A percentile compares a stretch with the other conserved stretches of the same genome.
These are phyloP conservation scores for Rhizophora apiculata DNA, from an alignment of 345 rosid genomes.

Conservation along the genomic window DNA sequence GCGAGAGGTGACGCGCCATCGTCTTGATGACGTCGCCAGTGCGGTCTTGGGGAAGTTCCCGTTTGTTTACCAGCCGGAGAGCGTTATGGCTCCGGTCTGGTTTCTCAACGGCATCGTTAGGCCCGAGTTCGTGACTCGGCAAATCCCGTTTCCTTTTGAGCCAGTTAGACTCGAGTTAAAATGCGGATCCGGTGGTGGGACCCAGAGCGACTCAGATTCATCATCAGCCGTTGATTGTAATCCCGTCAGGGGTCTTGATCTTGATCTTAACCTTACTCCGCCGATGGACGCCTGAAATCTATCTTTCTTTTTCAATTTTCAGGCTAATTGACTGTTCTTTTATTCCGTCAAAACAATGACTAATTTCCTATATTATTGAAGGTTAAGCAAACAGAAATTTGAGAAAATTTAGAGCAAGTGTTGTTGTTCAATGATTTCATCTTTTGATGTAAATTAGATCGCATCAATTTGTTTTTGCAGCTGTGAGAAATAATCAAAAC, in stretches of 20 bases:
- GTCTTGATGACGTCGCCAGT: not conserved
- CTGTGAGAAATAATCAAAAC: not conserved
- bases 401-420: too few relatives aligned
- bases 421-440: not conserved
- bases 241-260: conserved; percentile 28
- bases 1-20: conserved; percentile 31
- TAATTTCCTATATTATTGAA: conserved; percentile 7
- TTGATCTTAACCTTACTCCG: conserved; percentile 75
- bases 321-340: conserved; percentile 5
- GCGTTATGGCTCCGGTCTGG: conserved; percentile 31
- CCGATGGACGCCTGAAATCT: conserved; percentile 55
- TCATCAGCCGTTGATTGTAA: conserved; percentile 40
- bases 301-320: not conserved
- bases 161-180: conserved; percentile 32
- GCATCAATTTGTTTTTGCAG: conserved; percentile 4
- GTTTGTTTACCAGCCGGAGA: conserved; percentile 38
- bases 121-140: conserved; percentile 37
- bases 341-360: too few relatives aligned
- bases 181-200: conserved; percentile 22
- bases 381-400: not conserved
- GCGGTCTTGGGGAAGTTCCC: conserved; percentile 39
- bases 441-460: not conserved
- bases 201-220: conserved; percentile 42
- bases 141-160: conserved; percentile 44
- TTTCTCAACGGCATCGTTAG: conserved; percentile 34